Base-by-base conservation (phyloP, 495 filamentous ascomycete genomes). In the Glarea lozoyensis region DNA sequence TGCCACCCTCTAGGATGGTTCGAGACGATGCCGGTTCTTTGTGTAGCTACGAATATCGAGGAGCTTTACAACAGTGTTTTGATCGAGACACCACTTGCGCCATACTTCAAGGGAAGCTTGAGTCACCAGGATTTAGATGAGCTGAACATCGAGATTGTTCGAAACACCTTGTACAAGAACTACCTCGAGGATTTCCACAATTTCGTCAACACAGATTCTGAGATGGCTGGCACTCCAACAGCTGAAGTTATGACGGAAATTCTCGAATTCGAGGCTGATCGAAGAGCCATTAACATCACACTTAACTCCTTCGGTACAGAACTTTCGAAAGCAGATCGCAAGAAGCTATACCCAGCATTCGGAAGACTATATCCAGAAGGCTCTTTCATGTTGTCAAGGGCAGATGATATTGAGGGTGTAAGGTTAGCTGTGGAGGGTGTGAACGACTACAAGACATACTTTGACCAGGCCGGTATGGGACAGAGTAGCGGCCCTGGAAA, bases 1-100 rank as follows among this genome's bases (percentile, higher is more conserved):
- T 97, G 93, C 64, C 93, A 99, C 56, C 93, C 92, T 11, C 76
- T 99, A 1, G 92, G 92, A 44, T 94, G 90, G 88, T 99, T 99
- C 65, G 93, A 97, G 70, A 93, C 92, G 16, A 84, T 99, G 80
- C 93, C 92, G 5, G 90, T 96, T 20, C 81, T 99, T 27, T 96
- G 90, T 61, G 89, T 97, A 11, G 92, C 92, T 21, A 94, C 88
- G 33, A 97, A 96, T 58, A 92, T 96, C 55, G 92, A 99, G 63
- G 92, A 99, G 52, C 73, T 99, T 15, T 99, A 97, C 73, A 97
- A 96, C 71, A 90, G 84, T 29, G 90, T 97, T 16, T 66, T 99
- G 55, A 84, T 99, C 48, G 92, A 99, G 67, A 97, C 92, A 7
- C 93, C 92, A 1, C 70, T 99, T 29, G 92, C 89, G 31, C 79